Evolutionary conservation across 768 basidiomycete species (phyloP).

Genomic region (Suillus luteus): DNA sequence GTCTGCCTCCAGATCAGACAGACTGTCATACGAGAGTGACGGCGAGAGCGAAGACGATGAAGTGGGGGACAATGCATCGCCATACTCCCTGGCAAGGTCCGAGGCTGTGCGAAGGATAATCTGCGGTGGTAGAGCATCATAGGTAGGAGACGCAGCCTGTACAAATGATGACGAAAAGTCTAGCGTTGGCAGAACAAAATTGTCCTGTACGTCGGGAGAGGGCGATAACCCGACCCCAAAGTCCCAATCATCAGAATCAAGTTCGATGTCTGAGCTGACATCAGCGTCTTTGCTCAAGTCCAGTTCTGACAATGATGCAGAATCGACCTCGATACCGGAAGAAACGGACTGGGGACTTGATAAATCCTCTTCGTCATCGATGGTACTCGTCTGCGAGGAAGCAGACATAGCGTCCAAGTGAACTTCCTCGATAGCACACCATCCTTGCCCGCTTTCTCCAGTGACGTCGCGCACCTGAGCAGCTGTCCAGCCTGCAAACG

Average conservation of each 20-base stretch:
- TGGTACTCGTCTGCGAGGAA: slow-evolving; percentile 8
- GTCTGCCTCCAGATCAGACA: slow-evolving; percentile 2
- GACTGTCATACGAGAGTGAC: slow-evolving; percentile 4
- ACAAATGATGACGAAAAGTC: slow-evolving; percentile 62
- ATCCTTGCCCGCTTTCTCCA: slow-evolving; percentile 70
- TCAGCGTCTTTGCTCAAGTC: slow-evolving; percentile 10
- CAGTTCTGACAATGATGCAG: slow-evolving; percentile 12
- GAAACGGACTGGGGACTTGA: slow-evolving; percentile 2
- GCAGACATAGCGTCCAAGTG: slow-evolving; percentile 6
- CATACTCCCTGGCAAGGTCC: slow-evolving; percentile 21
- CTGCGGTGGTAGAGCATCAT: slow-evolving; percentile 13
- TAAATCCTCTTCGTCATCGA: neutral
- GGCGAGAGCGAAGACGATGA: slow-evolving; percentile 4
- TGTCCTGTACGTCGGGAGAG: slow-evolving; percentile 54
- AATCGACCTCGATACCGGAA: slow-evolving; percentile 17
- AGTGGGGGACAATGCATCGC: slow-evolving; percentile 3
- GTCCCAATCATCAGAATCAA: slow-evolving; percentile 9
- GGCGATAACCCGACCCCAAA: slow-evolving; percentile 17
- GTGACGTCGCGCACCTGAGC: slow-evolving; percentile 64
- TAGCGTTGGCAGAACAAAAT: slow-evolving; percentile 76
- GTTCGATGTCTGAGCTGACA: slow-evolving; percentile 1
- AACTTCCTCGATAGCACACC: slow-evolving; percentile 73
- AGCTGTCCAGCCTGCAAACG: slow-evolving; percentile 75
- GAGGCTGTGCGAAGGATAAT: slow-evolving; percentile 27
- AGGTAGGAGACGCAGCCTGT: slow-evolving; percentile 8